Evolutionary conservation across 2,329 filamentous ascomycete species (phyloP).

Genomic region (Madurella mycetomatis): DNA sequence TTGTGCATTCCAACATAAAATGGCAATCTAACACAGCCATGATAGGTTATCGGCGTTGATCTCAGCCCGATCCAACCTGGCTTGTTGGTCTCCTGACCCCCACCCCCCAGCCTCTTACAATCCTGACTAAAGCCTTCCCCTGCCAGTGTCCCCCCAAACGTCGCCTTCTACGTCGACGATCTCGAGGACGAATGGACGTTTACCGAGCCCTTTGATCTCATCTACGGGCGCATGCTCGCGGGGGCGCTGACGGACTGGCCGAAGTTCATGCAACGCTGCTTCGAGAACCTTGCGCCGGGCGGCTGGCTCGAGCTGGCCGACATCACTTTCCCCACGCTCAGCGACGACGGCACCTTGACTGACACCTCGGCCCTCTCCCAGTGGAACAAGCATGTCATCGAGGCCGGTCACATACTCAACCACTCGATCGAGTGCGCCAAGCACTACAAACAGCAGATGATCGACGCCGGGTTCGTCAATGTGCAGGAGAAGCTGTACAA

Average conservation of each 20-base stretch:
- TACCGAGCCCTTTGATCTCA: slow-evolving; percentile 18
- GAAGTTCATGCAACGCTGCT: slow-evolving; percentile 8
- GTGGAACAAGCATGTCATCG: slow-evolving; percentile 12
- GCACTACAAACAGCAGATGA: slow-evolving; percentile 11
- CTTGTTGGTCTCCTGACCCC: not conserved
- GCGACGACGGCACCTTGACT: slow-evolving; percentile 14
- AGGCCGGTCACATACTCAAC: slow-evolving; percentile 1
- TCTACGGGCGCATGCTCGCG: slow-evolving; percentile 16
- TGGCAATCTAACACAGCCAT: too few species aligned
- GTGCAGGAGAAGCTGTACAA: slow-evolving; percentile 12
- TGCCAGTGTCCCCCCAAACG: slow-evolving; percentile 44
- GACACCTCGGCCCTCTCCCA: slow-evolving; percentile 4
- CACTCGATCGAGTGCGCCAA: slow-evolving; percentile 4
- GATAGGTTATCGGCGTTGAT: slow-evolving; percentile 41
- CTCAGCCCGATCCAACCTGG: slow-evolving; percentile 45
- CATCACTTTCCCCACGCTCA: slow-evolving; percentile 9
- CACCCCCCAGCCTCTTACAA: not conserved
- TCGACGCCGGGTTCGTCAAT: slow-evolving; percentile 18
- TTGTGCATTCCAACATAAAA: too few species aligned
- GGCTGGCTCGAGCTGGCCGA: slow-evolving; percentile 23
- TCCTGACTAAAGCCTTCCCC: too few species aligned
- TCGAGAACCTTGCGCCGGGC: slow-evolving; percentile 18
- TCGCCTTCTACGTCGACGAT: slow-evolving; percentile 45
- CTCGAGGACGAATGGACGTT: slow-evolving; percentile 20
- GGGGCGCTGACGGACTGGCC: slow-evolving; percentile 18